Base-by-base conservation (phyloP, 306 rosid genomes). In the Cicer bijugum region DNA sequence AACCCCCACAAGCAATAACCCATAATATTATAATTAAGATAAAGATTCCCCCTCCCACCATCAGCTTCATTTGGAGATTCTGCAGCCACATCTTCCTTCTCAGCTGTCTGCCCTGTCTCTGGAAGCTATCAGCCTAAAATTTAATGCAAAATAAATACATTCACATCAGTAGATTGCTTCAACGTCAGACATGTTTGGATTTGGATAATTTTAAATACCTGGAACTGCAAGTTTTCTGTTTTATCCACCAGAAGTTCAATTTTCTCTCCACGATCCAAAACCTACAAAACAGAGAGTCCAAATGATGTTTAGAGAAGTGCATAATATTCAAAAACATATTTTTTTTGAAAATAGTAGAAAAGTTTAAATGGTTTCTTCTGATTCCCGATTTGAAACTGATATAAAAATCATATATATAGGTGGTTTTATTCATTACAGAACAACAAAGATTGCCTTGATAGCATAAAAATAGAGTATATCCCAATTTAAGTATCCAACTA, bases 21-120 rank as follows among this genome's bases (percentile, higher is more conserved):
- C 97, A 91, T 78, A 94, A 71, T 51, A 94, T 76, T 80, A 89
- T 72, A 59, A 94, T 44, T 69, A 94, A 48, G 44, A 80, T 64
- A 69, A 94, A 72, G 76, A 94, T 58, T 57, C 84, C 95, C 52
- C 97, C 97, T 59, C 91, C 95, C 23, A 89, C 85, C 88, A 94
- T 88, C 83, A 94, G 88, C 85, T 94, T 94, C 96, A 94, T 84
- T 45, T 78, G 95, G 76, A 94, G 88, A 84, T 81, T 89, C 87
- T 94, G 98, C 81, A 94, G 88, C 98, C 96, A 94, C 97, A 94
- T 94, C 82, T 88, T 94, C 67, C 98, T 80, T 55, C 98, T 88
- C 47, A 94, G 83, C 71, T 89, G 94, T 85, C 97, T 86, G 17
- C 98, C 98, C 83, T 94, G 98, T 88, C 98, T 90, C 80, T 94